Percentiles rank a stretch among this genome's conserved stretches.
phyloP scores from a whole-genome alignment of 768 basidiomycete genomes.

The Daedaleopsis sinensis region DNA sequence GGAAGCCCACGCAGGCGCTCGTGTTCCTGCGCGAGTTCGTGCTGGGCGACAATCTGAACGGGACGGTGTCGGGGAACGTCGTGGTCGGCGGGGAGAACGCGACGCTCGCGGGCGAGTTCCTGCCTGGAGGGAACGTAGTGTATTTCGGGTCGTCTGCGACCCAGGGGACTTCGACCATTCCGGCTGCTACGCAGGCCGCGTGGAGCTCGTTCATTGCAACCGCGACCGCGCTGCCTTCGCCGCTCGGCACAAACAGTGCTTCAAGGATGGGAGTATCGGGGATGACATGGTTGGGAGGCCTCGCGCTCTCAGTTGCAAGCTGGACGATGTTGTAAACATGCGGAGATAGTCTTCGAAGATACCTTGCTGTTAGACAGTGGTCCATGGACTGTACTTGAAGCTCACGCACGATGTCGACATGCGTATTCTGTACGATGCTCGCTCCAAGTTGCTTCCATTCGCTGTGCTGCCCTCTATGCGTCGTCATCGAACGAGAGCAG shows the following conservation, averaged over 20 bases:
- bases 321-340: neutral
- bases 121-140: constrained; percentile 58
- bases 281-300: neutral
- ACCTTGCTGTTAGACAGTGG: neutral
- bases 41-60: constrained; percentile 61
- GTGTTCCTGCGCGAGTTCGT: constrained; percentile 69
- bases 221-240: constrained; percentile 19
- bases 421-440: neutral
- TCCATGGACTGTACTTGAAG: neutral
- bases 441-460: neutral
- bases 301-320: neutral
- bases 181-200: constrained; percentile 33
- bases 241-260: neutral
- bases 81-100: constrained; percentile 57
- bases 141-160: constrained; percentile 49
- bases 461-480: neutral
- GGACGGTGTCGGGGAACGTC: constrained; percentile 46
- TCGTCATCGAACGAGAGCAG: constrained; percentile 62
- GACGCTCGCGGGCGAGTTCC: constrained; percentile 44
- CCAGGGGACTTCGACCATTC: constrained; percentile 30
- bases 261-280: neutral
- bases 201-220: constrained; percentile 35
- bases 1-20: constrained; percentile 54
- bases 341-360: neutral
- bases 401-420: neutral